Percentiles rank a stretch among this genome's conserved stretches.
phyloP scores from a whole-genome alignment of 2,329 filamentous ascomycete genomes.

The Amauroascus verrucosus region DNA sequence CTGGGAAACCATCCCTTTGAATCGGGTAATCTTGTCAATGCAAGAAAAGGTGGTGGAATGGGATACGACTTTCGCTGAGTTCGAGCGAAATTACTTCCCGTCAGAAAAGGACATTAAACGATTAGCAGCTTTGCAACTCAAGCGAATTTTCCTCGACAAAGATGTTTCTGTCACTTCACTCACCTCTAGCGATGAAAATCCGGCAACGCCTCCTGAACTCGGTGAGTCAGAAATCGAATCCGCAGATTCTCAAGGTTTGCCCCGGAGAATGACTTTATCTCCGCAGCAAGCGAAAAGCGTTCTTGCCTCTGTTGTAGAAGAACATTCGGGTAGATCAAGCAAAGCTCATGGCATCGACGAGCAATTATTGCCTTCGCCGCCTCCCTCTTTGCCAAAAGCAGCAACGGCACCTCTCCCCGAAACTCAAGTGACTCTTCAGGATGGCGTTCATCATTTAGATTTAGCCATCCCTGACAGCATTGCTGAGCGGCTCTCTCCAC shows the following conservation, averaged over 20 bases:
- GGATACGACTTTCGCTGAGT: constrained; percentile 82
- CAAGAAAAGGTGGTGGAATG: constrained; percentile 88
- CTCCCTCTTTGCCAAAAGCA: neutral
- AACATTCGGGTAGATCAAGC: constrained; percentile 42
- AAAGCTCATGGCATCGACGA: constrained; percentile 14
- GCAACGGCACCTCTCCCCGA: neutral
- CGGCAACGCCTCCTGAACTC: constrained; percentile 39
- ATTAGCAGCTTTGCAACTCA: constrained; percentile 81
- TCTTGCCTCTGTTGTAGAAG: constrained; percentile 55
- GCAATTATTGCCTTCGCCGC: constrained; percentile 2
- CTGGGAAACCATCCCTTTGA: constrained; percentile 92
- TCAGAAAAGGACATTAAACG: constrained; percentile 92
- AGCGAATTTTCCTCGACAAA: constrained; percentile 84
- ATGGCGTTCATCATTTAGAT: constrained; percentile 53
- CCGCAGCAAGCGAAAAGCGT: constrained; percentile 55
- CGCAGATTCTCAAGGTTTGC: constrained; percentile 22
- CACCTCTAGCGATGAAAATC: constrained; percentile 57
- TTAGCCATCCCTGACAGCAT: constrained; percentile 39
- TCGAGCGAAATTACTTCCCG: constrained; percentile 85
- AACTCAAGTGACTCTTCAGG: constrained; percentile 29
- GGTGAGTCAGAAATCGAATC: constrained; percentile 24
- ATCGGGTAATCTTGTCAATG: constrained; percentile 76
- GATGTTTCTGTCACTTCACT: constrained; percentile 70
- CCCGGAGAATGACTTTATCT: constrained; percentile 41
- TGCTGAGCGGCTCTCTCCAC: constrained; percentile 18